These are phyloP conservation scores for Clohesyomyces aquaticus DNA, from an alignment of 495 filamentous ascomycete genomes.

Conservation along the genomic window DNA sequence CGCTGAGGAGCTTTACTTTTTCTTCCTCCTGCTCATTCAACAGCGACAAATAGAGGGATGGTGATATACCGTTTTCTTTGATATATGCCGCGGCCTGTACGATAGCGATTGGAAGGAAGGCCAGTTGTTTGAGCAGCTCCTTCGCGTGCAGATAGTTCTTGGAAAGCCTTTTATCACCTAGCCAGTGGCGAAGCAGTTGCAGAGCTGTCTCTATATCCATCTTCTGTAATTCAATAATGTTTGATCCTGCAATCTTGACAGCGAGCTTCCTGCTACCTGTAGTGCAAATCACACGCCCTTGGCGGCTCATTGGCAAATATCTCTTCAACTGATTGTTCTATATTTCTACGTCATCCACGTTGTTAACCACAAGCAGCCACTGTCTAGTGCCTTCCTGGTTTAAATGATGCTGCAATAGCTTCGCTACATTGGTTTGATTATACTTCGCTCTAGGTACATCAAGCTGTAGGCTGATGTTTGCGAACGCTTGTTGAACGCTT, in stretches of 20 bases:
- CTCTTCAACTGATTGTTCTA: constrained; percentile 2
- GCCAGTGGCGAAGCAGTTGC: constrained; percentile 7
- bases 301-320: constrained; percentile 8
- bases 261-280: constrained; percentile 20
- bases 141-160: background rate
- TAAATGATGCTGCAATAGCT: constrained; percentile 44
- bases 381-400: constrained; percentile 34
- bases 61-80: constrained; percentile 17
- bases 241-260: constrained; percentile 4
- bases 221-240: constrained; percentile 7
- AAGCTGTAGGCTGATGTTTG: constrained; percentile 44
- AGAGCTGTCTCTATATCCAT: constrained; percentile 10
- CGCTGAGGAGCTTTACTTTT: constrained; percentile 51
- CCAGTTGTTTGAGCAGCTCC: constrained; percentile 10
- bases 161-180: background rate
- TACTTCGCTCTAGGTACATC: constrained; percentile 34
- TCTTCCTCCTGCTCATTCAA: constrained; percentile 51
- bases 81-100: constrained; percentile 33
- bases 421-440: constrained; percentile 38
- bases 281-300: constrained; percentile 24
- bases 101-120: constrained; percentile 28
- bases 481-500: constrained; percentile 37
- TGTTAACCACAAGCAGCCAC: constrained; percentile 42
- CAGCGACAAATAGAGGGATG: constrained; percentile 51
- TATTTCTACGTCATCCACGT: constrained; percentile 34